Evolutionary conservation across 2,329 filamentous ascomycete species (phyloP), one percentile per base, ranked within the genome.

Genomic region (Exserohilum rostratum): DNA sequence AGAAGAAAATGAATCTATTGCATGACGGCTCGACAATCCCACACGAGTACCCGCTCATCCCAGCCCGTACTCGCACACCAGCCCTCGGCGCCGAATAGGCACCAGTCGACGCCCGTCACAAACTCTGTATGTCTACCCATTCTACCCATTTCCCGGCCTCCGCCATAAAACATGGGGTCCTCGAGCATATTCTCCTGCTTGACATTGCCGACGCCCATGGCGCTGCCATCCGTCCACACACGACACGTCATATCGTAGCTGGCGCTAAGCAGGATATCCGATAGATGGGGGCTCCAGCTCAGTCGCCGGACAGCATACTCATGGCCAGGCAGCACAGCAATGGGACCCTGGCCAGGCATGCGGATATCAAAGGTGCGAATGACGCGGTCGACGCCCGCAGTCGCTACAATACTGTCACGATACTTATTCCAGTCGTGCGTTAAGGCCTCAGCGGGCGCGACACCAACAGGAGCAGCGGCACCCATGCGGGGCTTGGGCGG

Each of bases 351-450:
- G 5, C 82, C 78, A 0, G 91, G 89, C 66, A 87, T 89, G 38
- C 95, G 84, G 40, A 97, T 88, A 74, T 99, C 95, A 69, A 98
- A 98, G 0, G 90, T 95, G 43, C 95, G 87, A 57, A 99, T 88
- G 15, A 89, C 79, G 49, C 90, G 85, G 75, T 99, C 95, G 3
- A 98, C 95, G 50, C 95, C 93, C 1, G 87, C 95, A 0, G 91
- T 91, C 0, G 95, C 95, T 50, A 99, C 80, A 22, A 97, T 82
- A 0, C 87, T 89, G 62, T 92, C 87, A 34, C 90, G 85, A 78
- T 99, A 99, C 77, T 99, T 99, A 79, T 99, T 99, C 95, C 95
- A 99, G 76, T 99, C 95, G 77, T 98, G 95, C 0, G 93, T 96
- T 29, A 99, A 83, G 33, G 91, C 86, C 79, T 99, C 95, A 9